Conservation (phyloP, 2,329 filamentous ascomycete species). For the Aspergillus uvarum region DNA sequence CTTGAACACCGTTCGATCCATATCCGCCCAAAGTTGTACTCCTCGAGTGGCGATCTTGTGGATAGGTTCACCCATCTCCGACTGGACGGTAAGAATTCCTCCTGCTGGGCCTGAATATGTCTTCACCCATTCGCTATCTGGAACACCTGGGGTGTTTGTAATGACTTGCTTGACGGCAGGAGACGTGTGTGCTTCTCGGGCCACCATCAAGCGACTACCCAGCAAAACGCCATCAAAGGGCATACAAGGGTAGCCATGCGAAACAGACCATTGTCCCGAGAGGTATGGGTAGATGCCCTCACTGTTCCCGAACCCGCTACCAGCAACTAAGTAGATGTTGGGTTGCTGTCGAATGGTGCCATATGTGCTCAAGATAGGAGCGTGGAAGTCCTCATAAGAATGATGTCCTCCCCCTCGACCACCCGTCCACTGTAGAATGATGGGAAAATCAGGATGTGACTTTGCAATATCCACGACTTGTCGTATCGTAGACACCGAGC, state of each 20-base stretch:
- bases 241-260: constrained; percentile 87
- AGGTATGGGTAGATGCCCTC: constrained; percentile 92
- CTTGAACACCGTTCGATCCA: constrained; percentile 31
- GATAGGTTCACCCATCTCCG: constrained; percentile 45
- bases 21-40: constrained; percentile 39
- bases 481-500: constrained; percentile 83
- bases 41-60: constrained; percentile 42
- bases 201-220: constrained; percentile 91
- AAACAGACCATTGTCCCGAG: constrained; percentile 82
- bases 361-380: constrained; percentile 87
- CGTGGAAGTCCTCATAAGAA: constrained; percentile 93
- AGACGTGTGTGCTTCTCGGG: constrained; percentile 87
- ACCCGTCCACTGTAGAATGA: constrained; percentile 92
- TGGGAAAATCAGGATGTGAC: constrained; percentile 90
- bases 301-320: constrained; percentile 85
- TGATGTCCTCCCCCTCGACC: constrained; percentile 92
- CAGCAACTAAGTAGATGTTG: constrained; percentile 86
- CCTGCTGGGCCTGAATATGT: constrained; percentile 85
- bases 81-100: constrained; percentile 85
- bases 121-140: constrained; percentile 79
- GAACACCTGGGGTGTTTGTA: constrained; percentile 73
- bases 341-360: constrained; percentile 67
- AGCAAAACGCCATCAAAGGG: constrained; percentile 91
- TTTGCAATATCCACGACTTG: constrained; percentile 89
- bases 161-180: constrained; percentile 82